Base-by-base conservation (phyloP, 805 yeast species). In the Priceomyces castillae region DNA sequence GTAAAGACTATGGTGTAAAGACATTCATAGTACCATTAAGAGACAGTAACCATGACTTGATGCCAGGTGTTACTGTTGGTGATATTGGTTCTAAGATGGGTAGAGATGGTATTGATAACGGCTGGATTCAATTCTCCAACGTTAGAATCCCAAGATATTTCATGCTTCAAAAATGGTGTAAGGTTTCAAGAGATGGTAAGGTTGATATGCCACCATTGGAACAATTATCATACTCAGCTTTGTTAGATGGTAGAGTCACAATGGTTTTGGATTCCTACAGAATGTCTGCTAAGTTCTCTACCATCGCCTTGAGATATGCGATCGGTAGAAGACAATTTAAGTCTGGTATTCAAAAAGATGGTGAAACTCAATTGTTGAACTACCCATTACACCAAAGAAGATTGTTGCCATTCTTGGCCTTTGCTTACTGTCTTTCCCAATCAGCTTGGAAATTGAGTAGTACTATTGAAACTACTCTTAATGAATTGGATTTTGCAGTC, bases 61-160 rank as follows among this genome's bases (percentile, higher is more conserved):
- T 61, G 60, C 74, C 76, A 37, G 76, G 76, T 50, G 62, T 71
- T 37, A 56, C 71, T 31, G 64, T 68, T 42, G 76, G 76, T 50
- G 76, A 71, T 51, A 71, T 71, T 53, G 76, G 76, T 50, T 62
- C 72, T 41, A 71, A 71, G 53, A 71, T 71, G 76, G 76, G 76
- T 49, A 69, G 76, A 58, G 71, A 69, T 49, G 76, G 76, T 51
- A 66, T 71, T 46, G 76, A 71, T 54, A 71, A 71, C 41, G 76
- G 76, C 47, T 71, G 76, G 76, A 71, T 71, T 56, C 76, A 71
- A 56, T 71, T 67, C 47, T 63, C 74, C 22, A 53, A 57, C 42
- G 76, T 71, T 30, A 57, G 72, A 49, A 64, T 71, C 47, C 76
- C 76, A 36, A 61, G 76, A 50, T 67, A 58, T 54, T 69, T 66